These are phyloP conservation scores for Mucor velutinosus DNA, from an alignment of 371 early-diverging fungal species.

Conservation along the genomic window DNA sequence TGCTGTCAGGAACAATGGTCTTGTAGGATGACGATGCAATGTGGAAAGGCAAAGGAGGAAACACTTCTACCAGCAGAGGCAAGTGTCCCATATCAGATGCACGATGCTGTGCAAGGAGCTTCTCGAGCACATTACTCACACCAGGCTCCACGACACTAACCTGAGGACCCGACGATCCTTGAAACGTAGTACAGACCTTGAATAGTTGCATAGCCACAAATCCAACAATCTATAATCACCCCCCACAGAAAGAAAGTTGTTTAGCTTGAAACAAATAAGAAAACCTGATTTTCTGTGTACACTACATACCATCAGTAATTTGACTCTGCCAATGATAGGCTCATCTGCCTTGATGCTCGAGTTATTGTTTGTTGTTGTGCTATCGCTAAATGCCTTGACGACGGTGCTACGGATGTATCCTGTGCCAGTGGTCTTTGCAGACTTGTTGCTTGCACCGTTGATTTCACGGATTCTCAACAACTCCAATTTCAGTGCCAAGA, in stretches of 20 bases:
- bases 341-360: constrained; percentile 51
- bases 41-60: constrained; percentile 64
- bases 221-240: constrained; percentile 60
- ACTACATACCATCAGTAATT: constrained; percentile 56
- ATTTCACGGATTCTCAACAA: constrained; percentile 41
- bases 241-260: background rate
- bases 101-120: constrained; percentile 49
- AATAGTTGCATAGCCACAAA: constrained; percentile 78
- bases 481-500: constrained; percentile 88
- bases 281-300: too few relatives aligned
- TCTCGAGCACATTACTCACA: constrained; percentile 46
- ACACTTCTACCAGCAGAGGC: constrained; percentile 65
- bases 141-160: constrained; percentile 48
- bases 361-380: constrained; percentile 19
- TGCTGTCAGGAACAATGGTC: constrained; percentile 37
- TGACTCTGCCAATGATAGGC: constrained; percentile 58
- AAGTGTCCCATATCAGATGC: constrained; percentile 41
- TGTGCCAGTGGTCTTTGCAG: constrained; percentile 26
- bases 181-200: constrained; percentile 71
- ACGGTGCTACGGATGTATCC: constrained; percentile 48
- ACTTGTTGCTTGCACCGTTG: constrained; percentile 13
- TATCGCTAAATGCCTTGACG: constrained; percentile 50
- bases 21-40: constrained; percentile 16
- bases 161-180: constrained; percentile 36
- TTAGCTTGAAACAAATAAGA: background rate